Evolutionary conservation across 495 filamentous ascomycete genomes (phyloP).

Genomic region (Aspergillus nidulans): DNA sequence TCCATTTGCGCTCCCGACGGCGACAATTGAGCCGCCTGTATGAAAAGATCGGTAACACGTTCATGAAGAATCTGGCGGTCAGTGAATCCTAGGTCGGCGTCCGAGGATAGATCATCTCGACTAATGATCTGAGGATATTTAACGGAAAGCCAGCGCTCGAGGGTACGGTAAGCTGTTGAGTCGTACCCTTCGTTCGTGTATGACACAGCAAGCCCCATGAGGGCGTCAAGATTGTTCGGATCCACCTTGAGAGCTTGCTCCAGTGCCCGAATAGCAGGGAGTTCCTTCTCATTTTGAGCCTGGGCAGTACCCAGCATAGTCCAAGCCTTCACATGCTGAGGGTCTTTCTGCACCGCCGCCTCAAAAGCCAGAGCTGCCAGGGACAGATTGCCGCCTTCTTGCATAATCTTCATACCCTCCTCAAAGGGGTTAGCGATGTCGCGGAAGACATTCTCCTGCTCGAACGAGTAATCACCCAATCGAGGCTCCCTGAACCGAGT

Average conservation of each 20-base stretch:
- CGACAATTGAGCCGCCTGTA: slow-evolving; percentile 84
- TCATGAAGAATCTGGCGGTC: slow-evolving; percentile 88
- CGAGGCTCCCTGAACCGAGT: slow-evolving; percentile 63
- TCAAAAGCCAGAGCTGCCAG: slow-evolving; percentile 96
- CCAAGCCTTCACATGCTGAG: slow-evolving; percentile 88
- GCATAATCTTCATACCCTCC: slow-evolving; percentile 86
- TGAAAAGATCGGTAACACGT: slow-evolving; percentile 83
- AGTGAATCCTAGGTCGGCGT: slow-evolving; percentile 80
- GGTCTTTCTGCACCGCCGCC: slow-evolving; percentile 85
- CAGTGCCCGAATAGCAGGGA: slow-evolving; percentile 94
- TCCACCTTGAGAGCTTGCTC: slow-evolving; percentile 89
- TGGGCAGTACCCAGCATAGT: slow-evolving; percentile 84
- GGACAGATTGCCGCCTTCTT: slow-evolving; percentile 87
- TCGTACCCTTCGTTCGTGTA: slow-evolving; percentile 99
- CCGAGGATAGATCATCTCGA: slow-evolving; percentile 60
- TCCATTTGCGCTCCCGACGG: slow-evolving; percentile 89
- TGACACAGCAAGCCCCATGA: slow-evolving; percentile 95
- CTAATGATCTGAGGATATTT: slow-evolving; percentile 82
- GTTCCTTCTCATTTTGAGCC: slow-evolving; percentile 97
- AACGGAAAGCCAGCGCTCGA: slow-evolving; percentile 91
- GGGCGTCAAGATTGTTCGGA: slow-evolving; percentile 75
- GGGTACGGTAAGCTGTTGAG: slow-evolving; percentile 88
- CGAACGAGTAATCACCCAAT: slow-evolving; percentile 87
- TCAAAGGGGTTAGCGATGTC: slow-evolving; percentile 74
- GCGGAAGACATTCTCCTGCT: slow-evolving; percentile 85